Evolutionary conservation across 176 grass and related monocot genomes (phyloP).

Genomic region (Hordeum vulgare): MorexV3_pseudomolecules_assembly NC_058520.1:556048862-556049361

Average conservation of each 20-base stretch:
- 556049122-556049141: slow-evolving; percentile 74
- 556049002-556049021: neutral
- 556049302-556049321: slow-evolving; percentile 25
- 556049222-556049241: neutral
- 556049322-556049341: slow-evolving; percentile 73
- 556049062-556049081: slow-evolving; percentile 83
- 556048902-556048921: slow-evolving; percentile 81
- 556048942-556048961: slow-evolving; percentile 1
- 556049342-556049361: slow-evolving; percentile 87
- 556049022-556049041: slow-evolving; percentile 24
- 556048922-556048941: slow-evolving; percentile 54
- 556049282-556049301: slow-evolving; percentile 4
- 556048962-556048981: neutral
- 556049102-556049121: slow-evolving; percentile 73
- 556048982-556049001: neutral
- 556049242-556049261: neutral
- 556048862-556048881: slow-evolving; percentile 69
- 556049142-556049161: neutral
- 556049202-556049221: neutral
- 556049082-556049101: slow-evolving; percentile 69
- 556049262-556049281: slow-evolving; percentile 11
- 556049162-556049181: neutral
- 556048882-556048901: slow-evolving; percentile 66
- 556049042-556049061: slow-evolving; percentile 55
- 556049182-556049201: neutral